Percentiles rank a stretch among this genome's conserved stretches.
phyloP scores from a whole-genome alignment of 257 asterid species.

The Nemophila menziesii region DNA sequence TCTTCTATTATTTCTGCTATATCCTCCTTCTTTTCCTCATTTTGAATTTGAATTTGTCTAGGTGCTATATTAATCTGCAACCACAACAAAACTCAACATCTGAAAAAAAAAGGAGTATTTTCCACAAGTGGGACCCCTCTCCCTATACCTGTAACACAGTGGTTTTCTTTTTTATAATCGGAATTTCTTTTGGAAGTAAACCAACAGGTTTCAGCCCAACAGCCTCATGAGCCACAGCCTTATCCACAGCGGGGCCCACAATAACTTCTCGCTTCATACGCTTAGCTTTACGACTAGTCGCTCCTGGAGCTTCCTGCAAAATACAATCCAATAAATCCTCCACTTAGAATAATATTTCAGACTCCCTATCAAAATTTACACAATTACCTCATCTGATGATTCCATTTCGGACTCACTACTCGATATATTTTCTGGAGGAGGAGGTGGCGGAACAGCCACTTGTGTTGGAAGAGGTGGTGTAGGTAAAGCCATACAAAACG shows the following conservation, averaged over 20 bases:
- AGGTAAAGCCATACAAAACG: slow-evolving; percentile 80
- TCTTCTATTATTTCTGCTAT: slow-evolving; percentile 24
- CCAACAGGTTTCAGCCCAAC: slow-evolving; percentile 74
- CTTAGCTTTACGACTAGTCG: slow-evolving; percentile 37
- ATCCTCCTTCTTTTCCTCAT: slow-evolving; percentile 24
- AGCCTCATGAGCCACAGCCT: slow-evolving; percentile 75
- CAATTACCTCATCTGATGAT: slow-evolving; percentile 86
- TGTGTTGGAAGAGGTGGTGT: slow-evolving; percentile 76
- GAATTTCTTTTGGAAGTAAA: slow-evolving; percentile 77
- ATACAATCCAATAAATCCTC: slow-evolving; percentile 10
- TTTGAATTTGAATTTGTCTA: slow-evolving; percentile 47
- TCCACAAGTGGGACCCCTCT: too few species aligned
- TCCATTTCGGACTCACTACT: slow-evolving; percentile 86
- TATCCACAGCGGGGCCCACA: slow-evolving; percentile 83
- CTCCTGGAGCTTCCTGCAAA: slow-evolving; percentile 41
- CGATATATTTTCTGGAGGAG: slow-evolving; percentile 28
- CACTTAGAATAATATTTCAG: not conserved
- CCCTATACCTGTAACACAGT: slow-evolving; percentile 58
- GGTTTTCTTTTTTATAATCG: slow-evolving; percentile 58
- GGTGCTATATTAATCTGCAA: slow-evolving; percentile 73
- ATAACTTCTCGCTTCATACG: slow-evolving; percentile 57
- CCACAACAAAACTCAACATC: slow-evolving; percentile 10
- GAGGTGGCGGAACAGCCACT: slow-evolving; percentile 38
- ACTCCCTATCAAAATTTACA: slow-evolving; percentile 1
- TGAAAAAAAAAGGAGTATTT: slow-evolving; percentile 1